These are phyloP conservation scores for Lachancea fermentati DNA, from an alignment of 805 yeast species.

Conservation along the genomic window DNA sequence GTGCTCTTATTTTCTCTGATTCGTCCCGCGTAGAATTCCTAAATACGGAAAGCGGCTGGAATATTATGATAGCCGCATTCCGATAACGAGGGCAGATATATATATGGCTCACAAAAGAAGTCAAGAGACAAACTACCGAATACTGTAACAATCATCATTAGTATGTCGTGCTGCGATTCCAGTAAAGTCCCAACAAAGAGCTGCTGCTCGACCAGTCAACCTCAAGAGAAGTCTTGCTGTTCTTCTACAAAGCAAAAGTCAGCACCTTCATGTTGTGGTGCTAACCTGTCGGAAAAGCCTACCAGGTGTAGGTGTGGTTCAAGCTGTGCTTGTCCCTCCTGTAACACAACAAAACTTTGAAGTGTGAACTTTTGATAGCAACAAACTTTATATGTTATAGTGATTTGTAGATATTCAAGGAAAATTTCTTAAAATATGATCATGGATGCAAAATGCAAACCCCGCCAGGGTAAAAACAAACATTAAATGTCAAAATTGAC, in stretches of 20 bases:
- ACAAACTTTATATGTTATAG: not conserved
- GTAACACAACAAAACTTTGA: slow-evolving; percentile 16
- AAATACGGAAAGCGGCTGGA: not conserved
- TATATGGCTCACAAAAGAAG: no score
- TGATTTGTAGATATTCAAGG: not conserved
- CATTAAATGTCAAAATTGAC: no score
- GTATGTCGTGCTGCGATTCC: slow-evolving; percentile 10
- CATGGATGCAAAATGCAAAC: no score
- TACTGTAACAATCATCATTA: not conserved
- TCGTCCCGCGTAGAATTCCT: not conserved
- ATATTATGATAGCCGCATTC: no score
- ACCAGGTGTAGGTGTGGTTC: slow-evolving; percentile 19
- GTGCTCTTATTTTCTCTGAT: not conserved
- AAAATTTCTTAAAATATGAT: no score
- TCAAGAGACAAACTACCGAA: not conserved
- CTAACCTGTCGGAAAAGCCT: slow-evolving; percentile 4
- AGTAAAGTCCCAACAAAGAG: not conserved
- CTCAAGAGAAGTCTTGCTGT: slow-evolving; percentile 1
- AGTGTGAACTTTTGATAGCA: not conserved
- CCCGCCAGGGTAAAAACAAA: no score
- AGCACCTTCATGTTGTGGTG: slow-evolving; percentile 11
- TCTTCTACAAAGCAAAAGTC: not conserved
- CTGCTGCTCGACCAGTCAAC: not conserved
- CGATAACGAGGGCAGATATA: no score
- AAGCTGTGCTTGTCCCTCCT: slow-evolving; percentile 14